A percentile compares a stretch with the other conserved stretches of the same genome.
Conservation (phyloP, 1,139 yeast genomes). For the Kodamaea alishanica region DNA sequence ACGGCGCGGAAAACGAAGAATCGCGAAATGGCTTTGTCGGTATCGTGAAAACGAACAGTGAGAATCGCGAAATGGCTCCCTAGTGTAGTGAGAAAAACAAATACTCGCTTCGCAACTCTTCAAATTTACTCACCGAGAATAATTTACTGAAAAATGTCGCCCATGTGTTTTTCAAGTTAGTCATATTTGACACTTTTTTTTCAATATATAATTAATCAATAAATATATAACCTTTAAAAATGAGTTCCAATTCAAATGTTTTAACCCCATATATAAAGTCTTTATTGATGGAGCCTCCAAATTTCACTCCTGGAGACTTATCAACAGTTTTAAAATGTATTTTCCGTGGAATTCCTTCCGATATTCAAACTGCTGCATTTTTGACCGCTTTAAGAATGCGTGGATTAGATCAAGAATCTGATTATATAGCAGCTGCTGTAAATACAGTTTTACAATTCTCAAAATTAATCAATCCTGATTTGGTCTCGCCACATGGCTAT, state of each 20-base stretch:
- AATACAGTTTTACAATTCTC: slow-evolving; percentile 63
- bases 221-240: background rate
- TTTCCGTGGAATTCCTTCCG: slow-evolving; percentile 57
- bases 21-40: no score
- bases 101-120: no score
- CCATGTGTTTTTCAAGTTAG: background rate
- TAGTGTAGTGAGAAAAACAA: no score
- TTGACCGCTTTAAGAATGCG: slow-evolving; percentile 69
- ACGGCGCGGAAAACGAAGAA: no score
- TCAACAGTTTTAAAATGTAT: slow-evolving; percentile 57
- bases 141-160: no score
- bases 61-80: no score
- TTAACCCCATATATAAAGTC: slow-evolving; percentile 64
- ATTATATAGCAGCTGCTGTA: slow-evolving; percentile 83
- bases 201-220: no score
- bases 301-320: slow-evolving; percentile 58
- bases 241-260: slow-evolving; percentile 22
- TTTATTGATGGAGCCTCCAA: slow-evolving; percentile 55
- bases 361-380: slow-evolving; percentile 74
- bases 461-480: slow-evolving; percentile 40
- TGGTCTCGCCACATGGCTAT: slow-evolving; percentile 51
- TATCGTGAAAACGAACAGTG: no score
- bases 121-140: no score
- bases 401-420: slow-evolving; percentile 80
- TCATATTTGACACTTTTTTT: no score